Conservation (phyloP, 768 basidiomycete genomes). For the Mycena galopus region DNA sequence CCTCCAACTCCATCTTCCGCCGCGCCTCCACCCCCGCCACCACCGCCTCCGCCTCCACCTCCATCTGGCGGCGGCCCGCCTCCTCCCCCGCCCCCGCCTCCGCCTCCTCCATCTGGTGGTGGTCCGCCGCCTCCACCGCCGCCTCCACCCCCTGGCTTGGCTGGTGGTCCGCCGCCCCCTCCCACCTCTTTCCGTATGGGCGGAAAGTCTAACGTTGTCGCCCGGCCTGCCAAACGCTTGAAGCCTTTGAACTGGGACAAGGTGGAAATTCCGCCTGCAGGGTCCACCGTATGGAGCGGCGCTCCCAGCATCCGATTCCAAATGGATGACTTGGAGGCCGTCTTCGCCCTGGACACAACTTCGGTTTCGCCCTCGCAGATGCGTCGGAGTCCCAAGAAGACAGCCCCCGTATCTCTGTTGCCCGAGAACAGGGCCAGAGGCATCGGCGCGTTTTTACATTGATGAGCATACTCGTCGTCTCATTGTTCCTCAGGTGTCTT, state of each 20-base stretch:
- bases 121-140: conserved; percentile 51
- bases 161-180: conserved; percentile 41
- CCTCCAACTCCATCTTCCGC: conserved; percentile 48
- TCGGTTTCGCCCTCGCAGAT: conserved; percentile 58
- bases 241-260: conserved; percentile 97
- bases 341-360: conserved; percentile 72
- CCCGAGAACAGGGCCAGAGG: conserved; percentile 85
- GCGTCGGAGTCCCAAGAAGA: conserved; percentile 60
- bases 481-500: conserved; percentile 74
- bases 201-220: conserved; percentile 47
- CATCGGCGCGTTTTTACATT: conserved; percentile 64
- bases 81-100: conserved; percentile 52
- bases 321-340: conserved; percentile 79
- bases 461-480: background rate
- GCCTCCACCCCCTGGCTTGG: conserved; percentile 41
- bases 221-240: conserved; percentile 67
- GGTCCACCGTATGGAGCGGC: conserved; percentile 80
- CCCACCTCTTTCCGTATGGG: conserved; percentile 49
- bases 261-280: conserved; percentile 57
- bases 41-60: conserved; percentile 48
- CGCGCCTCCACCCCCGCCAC: conserved; percentile 40
- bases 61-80: conserved; percentile 47
- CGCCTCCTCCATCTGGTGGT: conserved; percentile 38
- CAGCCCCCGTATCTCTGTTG: conserved; percentile 71
- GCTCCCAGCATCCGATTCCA: conserved; percentile 59